A percentile compares a stretch with the other conserved stretches of the same genome.
phyloP scores from a whole-genome alignment of 495 filamentous ascomycete genomes.

The Neurospora terricola region DNA sequence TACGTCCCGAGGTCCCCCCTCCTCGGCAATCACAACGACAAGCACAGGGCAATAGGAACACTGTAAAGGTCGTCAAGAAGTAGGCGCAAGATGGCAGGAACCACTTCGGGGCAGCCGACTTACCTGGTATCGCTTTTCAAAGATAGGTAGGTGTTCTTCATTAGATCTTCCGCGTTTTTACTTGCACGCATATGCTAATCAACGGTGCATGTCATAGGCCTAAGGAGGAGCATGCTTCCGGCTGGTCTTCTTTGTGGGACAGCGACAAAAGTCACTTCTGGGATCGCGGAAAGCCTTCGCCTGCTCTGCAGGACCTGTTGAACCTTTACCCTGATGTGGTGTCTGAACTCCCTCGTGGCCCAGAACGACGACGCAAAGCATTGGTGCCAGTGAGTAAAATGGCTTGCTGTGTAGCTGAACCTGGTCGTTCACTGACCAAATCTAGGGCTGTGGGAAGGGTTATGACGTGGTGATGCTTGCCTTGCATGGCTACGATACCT shows the following conservation, averaged over 20 bases:
- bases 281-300: slow-evolving; percentile 34
- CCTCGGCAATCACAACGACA: background rate
- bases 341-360: background rate
- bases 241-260: slow-evolving; percentile 35
- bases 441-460: slow-evolving; percentile 57
- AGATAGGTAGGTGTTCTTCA: background rate
- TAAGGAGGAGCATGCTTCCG: background rate
- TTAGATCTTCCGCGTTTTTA: background rate
- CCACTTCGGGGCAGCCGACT: background rate
- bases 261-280: slow-evolving; percentile 25
- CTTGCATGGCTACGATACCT: slow-evolving; percentile 58
- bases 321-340: slow-evolving; percentile 12
- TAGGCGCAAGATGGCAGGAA: background rate
- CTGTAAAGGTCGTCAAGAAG: background rate
- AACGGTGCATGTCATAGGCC: background rate
- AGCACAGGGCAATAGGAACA: background rate
- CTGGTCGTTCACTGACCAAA: background rate
- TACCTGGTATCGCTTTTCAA: background rate
- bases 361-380: background rate
- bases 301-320: slow-evolving; percentile 33
- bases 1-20: background rate
- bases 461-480: slow-evolving; percentile 63
- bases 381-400: background rate
- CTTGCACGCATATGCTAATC: background rate
- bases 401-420: background rate